Evolutionary conservation across 1,284 basidiomycete genomes (phyloP), one percentile per base, ranked within the genome.

Genomic region (Pseudozyma hubeiensis): DNA sequence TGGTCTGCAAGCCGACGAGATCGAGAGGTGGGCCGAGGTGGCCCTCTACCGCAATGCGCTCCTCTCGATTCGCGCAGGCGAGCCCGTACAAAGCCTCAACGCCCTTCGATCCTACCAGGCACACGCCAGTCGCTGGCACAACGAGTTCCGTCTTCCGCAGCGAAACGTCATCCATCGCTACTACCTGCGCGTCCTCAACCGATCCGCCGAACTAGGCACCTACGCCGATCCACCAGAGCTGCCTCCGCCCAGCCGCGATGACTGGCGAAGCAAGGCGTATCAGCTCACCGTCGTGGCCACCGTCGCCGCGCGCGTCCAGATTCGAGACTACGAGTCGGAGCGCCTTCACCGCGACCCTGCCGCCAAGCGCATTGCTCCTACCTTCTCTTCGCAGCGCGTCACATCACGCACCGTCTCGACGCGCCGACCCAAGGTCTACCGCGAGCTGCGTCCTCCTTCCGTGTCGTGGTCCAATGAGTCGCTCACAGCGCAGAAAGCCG

Each of bases 41-140:
- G 82, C 82, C 0, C 75, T 84, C 29, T 84, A 84, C 66, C 78
- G 81, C 54, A 78, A 77, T 30, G 77, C 81, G 14, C 68, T 84
- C 3, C 69, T 83, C 24, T 78, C 77, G 33, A 65, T 83, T 49
- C 74, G 78, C 16, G 59, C 64, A 17, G 62, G 66, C 41, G 78
- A 79, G 53, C 58, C 59, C 0, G 46, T 66, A 16, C 64, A 75
- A 33, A 78, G 68, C 43, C 53, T 79, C 29, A 77, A 77, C 35
- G 76, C 80, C 4, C 66, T 84, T 17, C 71, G 81, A n/a, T 75
- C 73, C 11, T 84, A 84, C 64, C 79, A 83, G 51, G 81, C 81
- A 7, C 74, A 82, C 44, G 79, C 75, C 19, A 53, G 65, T 13
- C 75, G 81, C 33, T 84, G 81, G 82, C 77, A 79, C 7, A 34